Conservation (phyloP, 805 yeast species). For the Metschnikowia peoriensis region DNA sequence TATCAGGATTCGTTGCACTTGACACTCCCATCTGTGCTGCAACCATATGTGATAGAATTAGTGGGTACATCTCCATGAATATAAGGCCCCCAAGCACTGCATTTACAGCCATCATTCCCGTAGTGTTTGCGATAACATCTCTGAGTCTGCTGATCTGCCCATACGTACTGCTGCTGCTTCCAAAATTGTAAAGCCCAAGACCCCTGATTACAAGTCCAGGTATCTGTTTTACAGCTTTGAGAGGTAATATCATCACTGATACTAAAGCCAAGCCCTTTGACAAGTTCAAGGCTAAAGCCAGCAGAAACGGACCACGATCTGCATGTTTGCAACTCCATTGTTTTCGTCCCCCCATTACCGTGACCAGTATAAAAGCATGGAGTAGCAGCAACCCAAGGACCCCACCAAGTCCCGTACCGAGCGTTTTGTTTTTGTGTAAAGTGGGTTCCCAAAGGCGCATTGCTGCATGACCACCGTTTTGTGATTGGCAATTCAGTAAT, state of each 20-base stretch:
- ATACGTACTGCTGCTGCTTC: background rate
- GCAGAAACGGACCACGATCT: background rate
- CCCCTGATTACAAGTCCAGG: background rate
- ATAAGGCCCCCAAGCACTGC: background rate
- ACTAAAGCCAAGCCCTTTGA: background rate
- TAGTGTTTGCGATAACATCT: background rate
- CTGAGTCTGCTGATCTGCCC: background rate
- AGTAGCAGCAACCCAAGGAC: background rate
- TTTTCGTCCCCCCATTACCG: background rate
- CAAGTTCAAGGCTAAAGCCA: background rate
- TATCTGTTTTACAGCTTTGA: background rate
- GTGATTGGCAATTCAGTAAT: background rate
- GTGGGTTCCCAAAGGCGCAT: background rate
- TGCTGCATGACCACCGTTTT: background rate
- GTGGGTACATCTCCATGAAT: background rate
- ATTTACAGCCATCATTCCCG: background rate
- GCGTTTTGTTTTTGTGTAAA: background rate
- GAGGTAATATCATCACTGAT: background rate
- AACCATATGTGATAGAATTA: background rate
- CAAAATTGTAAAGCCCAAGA: background rate
- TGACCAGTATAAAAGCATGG: background rate
- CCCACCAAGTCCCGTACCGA: background rate
- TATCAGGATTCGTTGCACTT: background rate
- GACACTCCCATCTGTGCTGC: background rate
- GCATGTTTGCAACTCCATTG: background rate